Conservation (phyloP, 2,329 filamentous ascomycete species). For the Ascochyta fabae region DNA sequence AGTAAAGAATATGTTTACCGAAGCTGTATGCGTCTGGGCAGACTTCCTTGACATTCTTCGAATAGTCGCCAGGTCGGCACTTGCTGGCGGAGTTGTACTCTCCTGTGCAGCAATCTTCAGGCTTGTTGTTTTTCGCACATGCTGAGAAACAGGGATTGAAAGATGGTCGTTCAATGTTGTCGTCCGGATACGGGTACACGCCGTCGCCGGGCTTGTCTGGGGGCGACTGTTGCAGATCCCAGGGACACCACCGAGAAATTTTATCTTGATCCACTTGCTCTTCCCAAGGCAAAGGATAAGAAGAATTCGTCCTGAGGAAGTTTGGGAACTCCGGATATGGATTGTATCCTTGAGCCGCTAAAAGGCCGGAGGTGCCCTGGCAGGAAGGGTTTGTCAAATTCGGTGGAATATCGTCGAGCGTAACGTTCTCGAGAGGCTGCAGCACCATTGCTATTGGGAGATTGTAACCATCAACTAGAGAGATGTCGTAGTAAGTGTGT, state of each 20-base stretch:
- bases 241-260: constrained; percentile 77
- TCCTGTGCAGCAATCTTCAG: constrained; percentile 78
- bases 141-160: constrained; percentile 82
- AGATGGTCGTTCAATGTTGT: constrained; percentile 70
- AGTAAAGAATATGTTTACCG: constrained; percentile 56
- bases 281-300: constrained; percentile 73
- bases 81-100: constrained; percentile 66
- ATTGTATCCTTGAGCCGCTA: constrained; percentile 54
- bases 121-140: constrained; percentile 71
- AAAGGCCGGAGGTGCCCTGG: constrained; percentile 72
- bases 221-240: constrained; percentile 73
- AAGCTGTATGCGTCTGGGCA: constrained; percentile 88
- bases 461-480: constrained; percentile 85
- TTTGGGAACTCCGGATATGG: constrained; percentile 58
- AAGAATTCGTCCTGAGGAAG: constrained; percentile 67
- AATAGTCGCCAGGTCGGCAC: constrained; percentile 73
- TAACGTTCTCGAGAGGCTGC: constrained; percentile 63
- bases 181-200: constrained; percentile 81
- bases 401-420: constrained; percentile 68
- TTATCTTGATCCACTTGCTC: constrained; percentile 61
- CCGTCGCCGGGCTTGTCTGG: constrained; percentile 75
- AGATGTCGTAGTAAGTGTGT: constrained; percentile 85
- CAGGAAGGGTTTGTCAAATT: constrained; percentile 80
- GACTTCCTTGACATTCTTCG: constrained; percentile 71
- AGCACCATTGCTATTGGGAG: constrained; percentile 68